These are phyloP conservation scores for Sambucus nigra DNA, from an alignment of 129 eudicot genomes.

Conservation along the genomic window DNA sequence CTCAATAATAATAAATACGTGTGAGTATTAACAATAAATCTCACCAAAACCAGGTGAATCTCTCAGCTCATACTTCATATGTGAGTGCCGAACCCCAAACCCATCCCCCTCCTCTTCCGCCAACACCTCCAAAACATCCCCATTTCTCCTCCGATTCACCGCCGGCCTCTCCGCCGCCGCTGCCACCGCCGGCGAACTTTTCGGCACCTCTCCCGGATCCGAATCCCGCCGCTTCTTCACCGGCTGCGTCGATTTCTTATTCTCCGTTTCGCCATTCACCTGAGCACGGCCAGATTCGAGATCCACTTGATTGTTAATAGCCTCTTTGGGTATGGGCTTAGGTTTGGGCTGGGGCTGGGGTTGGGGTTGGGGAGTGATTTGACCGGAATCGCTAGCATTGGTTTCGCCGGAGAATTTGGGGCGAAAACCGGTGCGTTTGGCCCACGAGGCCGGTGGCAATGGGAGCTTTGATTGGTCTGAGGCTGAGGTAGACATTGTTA, in stretches of 20 bases:
- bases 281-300: slow-evolving; percentile 55
- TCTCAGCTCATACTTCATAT: slow-evolving; percentile 96
- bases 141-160: slow-evolving; percentile 43
- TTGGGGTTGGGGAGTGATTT: slow-evolving; percentile 44
- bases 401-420: slow-evolving; percentile 98
- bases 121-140: slow-evolving; percentile 28
- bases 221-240: slow-evolving; percentile 60
- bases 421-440: slow-evolving; percentile 86
- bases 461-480: slow-evolving; percentile 56
- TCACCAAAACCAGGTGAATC: slow-evolving; percentile 96
- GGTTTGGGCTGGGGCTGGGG: slow-evolving; percentile 39
- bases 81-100: slow-evolving; percentile 49
- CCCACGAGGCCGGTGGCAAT: slow-evolving; percentile 95
- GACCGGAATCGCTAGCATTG: slow-evolving; percentile 68
- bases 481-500: slow-evolving; percentile 60
- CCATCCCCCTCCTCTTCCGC: slow-evolving; percentile 70
- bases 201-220: slow-evolving; percentile 29
- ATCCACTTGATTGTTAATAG: slow-evolving; percentile 20
- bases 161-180: slow-evolving; percentile 10
- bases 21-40: slow-evolving; percentile 15
- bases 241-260: slow-evolving; percentile 27
- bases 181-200: slow-evolving; percentile 11
- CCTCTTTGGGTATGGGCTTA: slow-evolving; percentile 26
- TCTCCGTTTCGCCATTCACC: slow-evolving; percentile 9
- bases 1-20: too few species aligned